Evolutionary conservation across 177 flowering plant genomes (phyloP).

Genomic region (Vitis hybrid): DNA sequence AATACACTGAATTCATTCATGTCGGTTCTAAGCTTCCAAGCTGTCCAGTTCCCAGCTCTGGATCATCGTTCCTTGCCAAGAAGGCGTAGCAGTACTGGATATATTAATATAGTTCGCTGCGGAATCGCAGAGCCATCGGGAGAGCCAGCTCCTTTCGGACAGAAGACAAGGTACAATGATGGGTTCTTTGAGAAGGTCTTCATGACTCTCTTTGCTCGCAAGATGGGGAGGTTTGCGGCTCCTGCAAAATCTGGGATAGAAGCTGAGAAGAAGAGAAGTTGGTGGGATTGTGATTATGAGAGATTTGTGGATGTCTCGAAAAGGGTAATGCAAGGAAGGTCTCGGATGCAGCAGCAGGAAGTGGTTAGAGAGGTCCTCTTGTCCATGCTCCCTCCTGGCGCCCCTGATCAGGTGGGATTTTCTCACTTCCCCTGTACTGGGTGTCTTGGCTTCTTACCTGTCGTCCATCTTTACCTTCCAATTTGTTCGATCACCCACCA

Average conservation of each 20-base stretch:
- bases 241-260: neutral
- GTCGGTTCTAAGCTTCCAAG: slow-evolving; percentile 53
- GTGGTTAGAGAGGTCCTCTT: slow-evolving; percentile 88
- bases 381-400: slow-evolving; percentile 98
- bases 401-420: slow-evolving; percentile 81
- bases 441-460: neutral
- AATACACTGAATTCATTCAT: slow-evolving; percentile 19
- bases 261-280: slow-evolving; percentile 28
- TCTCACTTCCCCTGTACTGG: neutral
- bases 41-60: slow-evolving; percentile 16
- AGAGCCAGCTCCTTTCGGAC: slow-evolving; percentile 87
- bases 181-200: slow-evolving; percentile 81
- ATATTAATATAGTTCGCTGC: slow-evolving; percentile 30
- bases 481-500: too few species aligned
- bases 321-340: slow-evolving; percentile 82
- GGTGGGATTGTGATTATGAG: slow-evolving; percentile 68
- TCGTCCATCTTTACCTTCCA: too few species aligned
- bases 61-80: slow-evolving; percentile 1
- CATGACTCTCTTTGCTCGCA: slow-evolving; percentile 87
- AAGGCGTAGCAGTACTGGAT: neutral
- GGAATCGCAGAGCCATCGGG: slow-evolving; percentile 86
- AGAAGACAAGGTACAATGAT: slow-evolving; percentile 84
- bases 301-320: slow-evolving; percentile 85
- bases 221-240: slow-evolving; percentile 81
- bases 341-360: slow-evolving; percentile 69